Percentiles rank a stretch among this genome's conserved stretches.
Evolutionary conservation across 352 stramenopile genomes (phyloP).

Genomic region (Pythium sp.): DNA sequence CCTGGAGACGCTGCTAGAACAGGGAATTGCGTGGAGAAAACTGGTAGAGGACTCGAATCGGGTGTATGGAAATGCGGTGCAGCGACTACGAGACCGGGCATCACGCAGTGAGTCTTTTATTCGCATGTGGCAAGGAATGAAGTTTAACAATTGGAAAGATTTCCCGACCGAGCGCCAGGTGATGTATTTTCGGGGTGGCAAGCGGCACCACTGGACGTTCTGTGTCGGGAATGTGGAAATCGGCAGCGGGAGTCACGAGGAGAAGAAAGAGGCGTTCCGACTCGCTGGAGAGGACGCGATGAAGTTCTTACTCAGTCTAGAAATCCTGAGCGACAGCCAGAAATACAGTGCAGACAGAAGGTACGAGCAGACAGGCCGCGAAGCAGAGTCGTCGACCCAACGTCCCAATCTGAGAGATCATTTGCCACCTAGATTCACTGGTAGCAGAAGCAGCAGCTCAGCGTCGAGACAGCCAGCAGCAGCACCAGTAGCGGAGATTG

Average conservation of each 20-base stretch:
- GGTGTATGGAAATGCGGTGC: conserved; percentile 17
- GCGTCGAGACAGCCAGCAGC: neutral
- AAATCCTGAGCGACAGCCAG: conserved; percentile 15
- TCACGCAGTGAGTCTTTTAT: conserved; percentile 40
- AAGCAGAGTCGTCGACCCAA: conserved; percentile 1
- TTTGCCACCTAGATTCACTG: neutral
- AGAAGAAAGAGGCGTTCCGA: conserved; percentile 50
- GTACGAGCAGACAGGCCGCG: neutral
- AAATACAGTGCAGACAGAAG: conserved; percentile 1
- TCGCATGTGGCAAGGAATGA: conserved; percentile 52
- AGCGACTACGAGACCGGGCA: conserved; percentile 15
- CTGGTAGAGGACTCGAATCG: conserved; percentile 40
- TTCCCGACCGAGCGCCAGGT: conserved; percentile 40
- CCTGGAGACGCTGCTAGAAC: conserved; percentile 39
- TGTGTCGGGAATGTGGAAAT: conserved; percentile 63
- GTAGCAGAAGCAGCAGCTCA: neutral
- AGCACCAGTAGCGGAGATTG: conserved; percentile 1
- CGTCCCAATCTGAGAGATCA: neutral
- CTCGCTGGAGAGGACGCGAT: conserved; percentile 39
- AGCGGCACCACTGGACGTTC: conserved; percentile 64
- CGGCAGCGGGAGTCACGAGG: conserved; percentile 56
- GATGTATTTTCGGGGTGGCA: conserved; percentile 45
- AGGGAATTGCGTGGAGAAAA: conserved; percentile 44
- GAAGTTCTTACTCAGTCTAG: conserved; percentile 34
- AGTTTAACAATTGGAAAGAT: conserved; percentile 24